Evolutionary conservation across 75 land plant species (phyloP).

Genomic region (Adiantum capillusveneris): DNA sequence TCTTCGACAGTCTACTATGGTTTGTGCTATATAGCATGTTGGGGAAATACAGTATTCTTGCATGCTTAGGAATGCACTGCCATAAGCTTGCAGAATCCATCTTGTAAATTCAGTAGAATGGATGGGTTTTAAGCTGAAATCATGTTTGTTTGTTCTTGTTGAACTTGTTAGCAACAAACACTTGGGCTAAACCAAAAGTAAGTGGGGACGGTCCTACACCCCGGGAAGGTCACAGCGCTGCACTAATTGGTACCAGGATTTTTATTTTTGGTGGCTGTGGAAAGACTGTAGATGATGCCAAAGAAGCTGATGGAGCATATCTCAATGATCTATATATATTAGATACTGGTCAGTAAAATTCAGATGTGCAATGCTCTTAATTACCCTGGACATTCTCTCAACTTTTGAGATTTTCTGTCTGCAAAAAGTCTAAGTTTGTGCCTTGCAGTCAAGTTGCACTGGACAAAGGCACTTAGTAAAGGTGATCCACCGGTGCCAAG

Average conservation of each 20-base stretch:
- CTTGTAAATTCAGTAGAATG: too few relatives aligned
- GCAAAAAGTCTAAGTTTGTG: not conserved
- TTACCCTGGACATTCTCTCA: too few relatives aligned
- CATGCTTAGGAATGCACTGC: too few relatives aligned
- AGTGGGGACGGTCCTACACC: conserved; percentile 72
- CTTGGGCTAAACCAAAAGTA: conserved; percentile 63
- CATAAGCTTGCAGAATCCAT: too few relatives aligned
- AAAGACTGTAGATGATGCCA: conserved; percentile 36
- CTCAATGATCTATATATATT: conserved; percentile 83
- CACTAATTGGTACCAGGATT: conserved; percentile 54
- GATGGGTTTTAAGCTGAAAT: too few relatives aligned
- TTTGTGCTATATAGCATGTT: too few relatives aligned
- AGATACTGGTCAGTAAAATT: too few relatives aligned
- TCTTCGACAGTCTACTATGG: too few relatives aligned
- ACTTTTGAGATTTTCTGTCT: not conserved
- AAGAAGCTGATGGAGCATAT: conserved; percentile 64
- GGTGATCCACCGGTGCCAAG: conserved; percentile 79
- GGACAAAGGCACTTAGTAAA: conserved; percentile 51
- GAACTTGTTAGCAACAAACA: conserved; percentile 46
- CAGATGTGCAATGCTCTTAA: too few relatives aligned
- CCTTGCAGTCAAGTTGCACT: conserved; percentile 39
- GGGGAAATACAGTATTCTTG: too few relatives aligned
- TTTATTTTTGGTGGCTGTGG: conserved; percentile 97
- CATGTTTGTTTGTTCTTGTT: too few relatives aligned
- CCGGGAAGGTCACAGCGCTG: conserved; percentile 92